Conservation (phyloP, 2,329 filamentous ascomycete genomes). For the Monilinia laxa region DNA sequence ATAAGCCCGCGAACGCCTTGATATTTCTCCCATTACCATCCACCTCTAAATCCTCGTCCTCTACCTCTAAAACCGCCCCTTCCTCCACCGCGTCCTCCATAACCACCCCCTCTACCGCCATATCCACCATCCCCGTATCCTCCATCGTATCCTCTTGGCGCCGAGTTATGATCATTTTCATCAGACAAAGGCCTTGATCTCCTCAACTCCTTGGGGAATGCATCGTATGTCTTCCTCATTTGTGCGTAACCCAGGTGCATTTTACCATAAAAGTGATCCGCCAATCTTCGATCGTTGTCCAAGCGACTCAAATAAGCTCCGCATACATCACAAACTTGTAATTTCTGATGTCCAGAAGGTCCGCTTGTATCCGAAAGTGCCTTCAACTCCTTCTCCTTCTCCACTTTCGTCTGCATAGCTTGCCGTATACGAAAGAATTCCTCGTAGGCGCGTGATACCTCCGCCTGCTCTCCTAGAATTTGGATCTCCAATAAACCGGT, state of each 20-base stretch:
- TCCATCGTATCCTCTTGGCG: conserved; percentile 54
- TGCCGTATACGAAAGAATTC: conserved; percentile 85
- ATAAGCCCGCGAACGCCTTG: conserved; percentile 13
- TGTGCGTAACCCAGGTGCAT: conserved; percentile 98
- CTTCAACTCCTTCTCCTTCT: conserved; percentile 85
- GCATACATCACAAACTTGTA: conserved; percentile 98
- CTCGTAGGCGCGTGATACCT: conserved; percentile 78
- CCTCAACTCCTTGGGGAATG: conserved; percentile 84
- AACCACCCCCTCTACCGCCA: conserved; percentile 44
- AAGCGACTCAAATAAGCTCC: conserved; percentile 89
- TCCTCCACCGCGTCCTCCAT: conserved; percentile 36
- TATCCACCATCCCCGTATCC: conserved; percentile 48
- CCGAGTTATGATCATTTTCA: conserved; percentile 52
- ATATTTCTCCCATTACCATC: conserved; percentile 30
- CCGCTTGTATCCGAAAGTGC: conserved; percentile 87
- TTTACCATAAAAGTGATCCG: conserved; percentile 98
- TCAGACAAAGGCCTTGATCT: conserved; percentile 58
- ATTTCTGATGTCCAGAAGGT: conserved; percentile 91
- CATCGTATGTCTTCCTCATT: conserved; percentile 91
- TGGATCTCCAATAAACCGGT: conserved; percentile 82
- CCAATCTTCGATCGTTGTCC: conserved; percentile 90
- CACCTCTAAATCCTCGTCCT: conserved; percentile 33
- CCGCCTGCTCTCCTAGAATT: conserved; percentile 76
- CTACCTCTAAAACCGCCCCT: conserved; percentile 35
- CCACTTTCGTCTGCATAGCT: conserved; percentile 76